Conservation (phyloP, 192 early-diverging fungal species). For the Coemansia sp. region DNA sequence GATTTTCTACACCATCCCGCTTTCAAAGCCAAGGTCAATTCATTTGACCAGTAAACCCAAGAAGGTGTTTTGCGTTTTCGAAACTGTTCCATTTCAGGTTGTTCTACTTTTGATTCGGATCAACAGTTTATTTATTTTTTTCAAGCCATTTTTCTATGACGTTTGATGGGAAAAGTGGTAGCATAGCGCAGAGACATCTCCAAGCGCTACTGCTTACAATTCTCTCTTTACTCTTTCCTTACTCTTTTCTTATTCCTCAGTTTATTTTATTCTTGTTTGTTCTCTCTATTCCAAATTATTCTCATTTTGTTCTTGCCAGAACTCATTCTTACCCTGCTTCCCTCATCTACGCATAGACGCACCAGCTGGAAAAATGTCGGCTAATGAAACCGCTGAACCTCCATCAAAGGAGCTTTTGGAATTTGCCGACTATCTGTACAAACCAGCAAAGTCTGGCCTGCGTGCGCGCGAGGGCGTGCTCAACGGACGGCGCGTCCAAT, state of each 20-base stretch:
- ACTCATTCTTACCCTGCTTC: not conserved
- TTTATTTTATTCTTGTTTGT: not conserved
- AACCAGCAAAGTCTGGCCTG: slow-evolving; percentile 68
- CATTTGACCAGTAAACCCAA: no score
- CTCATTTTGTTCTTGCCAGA: not conserved
- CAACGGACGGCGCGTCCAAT: slow-evolving; percentile 89
- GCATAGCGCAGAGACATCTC: no score
- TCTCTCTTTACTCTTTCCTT: not conserved
- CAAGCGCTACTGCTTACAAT: no score
- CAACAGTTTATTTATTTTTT: no score
- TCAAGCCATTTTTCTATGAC: no score
- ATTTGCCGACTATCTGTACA: slow-evolving; percentile 81
- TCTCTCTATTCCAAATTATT: not conserved
- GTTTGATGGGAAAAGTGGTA: no score
- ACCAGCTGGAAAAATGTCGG: slow-evolving; percentile 22
- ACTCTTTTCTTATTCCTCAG: not conserved
- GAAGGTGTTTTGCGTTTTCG: no score
- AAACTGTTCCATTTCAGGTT: no score
- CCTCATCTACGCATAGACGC: not conserved
- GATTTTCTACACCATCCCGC: no score
- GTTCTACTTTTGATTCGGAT: no score
- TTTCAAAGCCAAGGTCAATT: no score
- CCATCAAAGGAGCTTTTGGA: slow-evolving; percentile 63
- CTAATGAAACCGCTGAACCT: slow-evolving; percentile 14
- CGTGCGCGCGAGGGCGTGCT: slow-evolving; percentile 84